Evolutionary conservation across 768 basidiomycete genomes (phyloP), one percentile per base, ranked within the genome.

Genomic region (Dentipellis fragilis): DNA sequence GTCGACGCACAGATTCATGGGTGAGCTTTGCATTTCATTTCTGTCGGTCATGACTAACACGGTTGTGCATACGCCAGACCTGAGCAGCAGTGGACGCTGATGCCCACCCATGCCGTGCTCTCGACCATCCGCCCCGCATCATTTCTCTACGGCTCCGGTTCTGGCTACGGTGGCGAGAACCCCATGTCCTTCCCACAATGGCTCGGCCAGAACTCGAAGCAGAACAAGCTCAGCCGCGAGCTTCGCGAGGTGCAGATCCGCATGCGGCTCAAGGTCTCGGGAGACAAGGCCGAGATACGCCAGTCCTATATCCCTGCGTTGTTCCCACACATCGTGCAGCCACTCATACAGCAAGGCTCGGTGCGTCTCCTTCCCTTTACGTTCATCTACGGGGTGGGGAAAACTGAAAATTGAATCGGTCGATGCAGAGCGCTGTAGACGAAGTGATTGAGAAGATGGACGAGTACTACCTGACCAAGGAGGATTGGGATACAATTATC

Each of bases 131-230:
- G 83, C 16, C 96, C 96, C 2, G 88, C 96, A 4, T 93, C 82
- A 8, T 80, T 78, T 66, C 67, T 90, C 49, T 96, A 90, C 67
- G 96, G 96, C 1, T 59, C 68, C 54, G 83, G 84, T 8, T 74
- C 74, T 45, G 80, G 83, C 36, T 87, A 80, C 47, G 84, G 81
- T 14, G 82, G 87, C 0, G 77, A 80, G 4, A 83, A 81, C 59
- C 70, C 79, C 2, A 81, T 89, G 71, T 64, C 80, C 0, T 96
- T 96, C 76, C 93, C 93, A 39, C 81, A 84, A 65, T 99, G 93
- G 92, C 83, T 99, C 11, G 95, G 95, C 9, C 93, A 98, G 66
- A 98, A 98, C 69, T 98, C 96, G 56, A 95, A 94, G 65, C 87
- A 89, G 68, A 76, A 65, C 60, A 96, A 95, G 64, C 78, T 97